Percentiles rank a stretch among this genome's conserved stretches.
Conservation (phyloP, 495 filamentous ascomycete genomes). For the Acidiella bohemica region DNA sequence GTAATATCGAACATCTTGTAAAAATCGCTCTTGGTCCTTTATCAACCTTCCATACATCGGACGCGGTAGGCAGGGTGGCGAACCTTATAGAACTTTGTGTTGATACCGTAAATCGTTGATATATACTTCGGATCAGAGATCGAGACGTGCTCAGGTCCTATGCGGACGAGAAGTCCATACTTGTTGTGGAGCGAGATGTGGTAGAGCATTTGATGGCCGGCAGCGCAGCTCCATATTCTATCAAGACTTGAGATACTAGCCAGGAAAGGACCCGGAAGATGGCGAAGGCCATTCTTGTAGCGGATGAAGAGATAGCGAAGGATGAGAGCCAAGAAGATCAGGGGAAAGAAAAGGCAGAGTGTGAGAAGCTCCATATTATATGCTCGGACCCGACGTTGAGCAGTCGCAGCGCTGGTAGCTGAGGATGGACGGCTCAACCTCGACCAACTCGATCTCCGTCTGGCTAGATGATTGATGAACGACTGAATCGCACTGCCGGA, state of each 20-base stretch:
- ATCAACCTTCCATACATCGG: too few species aligned
- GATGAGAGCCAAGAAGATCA: too few species aligned
- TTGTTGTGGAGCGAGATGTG: constrained; percentile 34
- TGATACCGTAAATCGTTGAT: constrained; percentile 9
- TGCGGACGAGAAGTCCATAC: constrained; percentile 42
- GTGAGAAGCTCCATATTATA: too few species aligned
- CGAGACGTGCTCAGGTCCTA: constrained; percentile 44
- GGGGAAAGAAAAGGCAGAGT: too few species aligned
- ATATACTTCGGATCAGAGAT: constrained; percentile 24
- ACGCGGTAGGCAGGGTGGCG: neutral
- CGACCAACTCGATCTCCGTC: too few species aligned
- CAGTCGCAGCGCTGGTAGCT: neutral
- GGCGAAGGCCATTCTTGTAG: constrained; percentile 15
- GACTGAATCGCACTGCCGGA: too few species aligned
- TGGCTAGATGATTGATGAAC: too few species aligned
- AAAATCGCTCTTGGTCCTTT: constrained; percentile 35
- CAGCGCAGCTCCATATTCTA: constrained; percentile 22
- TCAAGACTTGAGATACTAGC: constrained; percentile 29
- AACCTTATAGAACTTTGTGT: constrained; percentile 10
- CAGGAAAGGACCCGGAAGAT: constrained; percentile 36
- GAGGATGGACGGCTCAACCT: too few species aligned
- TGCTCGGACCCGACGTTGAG: too few species aligned
- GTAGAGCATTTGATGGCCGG: constrained; percentile 13
- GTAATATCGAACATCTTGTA: constrained; percentile 27
- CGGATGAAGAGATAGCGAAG: too few species aligned